Evolutionary conservation across 345 rosid genomes (phyloP).

Genomic region (rapeseed (Brassica napus)): Da-Ae NC_063445.1:12384501-12385000

Average conservation of each 20-base stretch:
- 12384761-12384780: conserved; percentile 34
- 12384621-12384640: conserved; percentile 21
- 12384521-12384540: conserved; percentile 50
- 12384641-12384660: background rate
- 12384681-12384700: conserved; percentile 33
- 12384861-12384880: conserved; percentile 20
- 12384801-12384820: conserved; percentile 40
- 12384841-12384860: conserved; percentile 60
- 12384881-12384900: conserved; percentile 34
- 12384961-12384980: conserved; percentile 1
- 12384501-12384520: conserved; percentile 49
- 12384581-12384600: conserved; percentile 48
- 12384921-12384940: conserved; percentile 44
- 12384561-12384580: conserved; percentile 45
- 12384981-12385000: conserved; percentile 61
- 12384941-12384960: conserved; percentile 30
- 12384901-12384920: conserved; percentile 70
- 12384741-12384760: conserved; percentile 35
- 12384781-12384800: conserved; percentile 41
- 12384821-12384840: conserved; percentile 56
- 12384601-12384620: conserved; percentile 11
- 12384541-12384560: conserved; percentile 45
- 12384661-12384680: conserved; percentile 34
- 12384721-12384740: conserved; percentile 58
- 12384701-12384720: conserved; percentile 45